A percentile compares a stretch with the other conserved stretches of the same genome.
Evolutionary conservation across 2,329 filamentous ascomycete species (phyloP).

Genomic region (Chaetomium globosum): DNA sequence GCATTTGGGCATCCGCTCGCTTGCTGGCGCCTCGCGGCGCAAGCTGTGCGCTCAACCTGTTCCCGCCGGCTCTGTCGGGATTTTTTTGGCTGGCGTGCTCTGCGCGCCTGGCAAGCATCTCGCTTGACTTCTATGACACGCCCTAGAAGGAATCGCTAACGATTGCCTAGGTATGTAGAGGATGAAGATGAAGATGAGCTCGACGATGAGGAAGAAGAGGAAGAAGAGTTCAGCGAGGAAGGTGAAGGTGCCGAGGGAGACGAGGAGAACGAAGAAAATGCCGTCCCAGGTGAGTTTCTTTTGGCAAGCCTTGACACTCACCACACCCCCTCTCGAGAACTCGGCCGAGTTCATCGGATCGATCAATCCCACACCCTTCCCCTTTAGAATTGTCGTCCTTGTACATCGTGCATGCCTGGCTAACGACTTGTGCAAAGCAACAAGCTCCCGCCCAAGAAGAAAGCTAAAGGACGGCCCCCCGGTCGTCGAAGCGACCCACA

Average conservation of each 20-base stretch:
- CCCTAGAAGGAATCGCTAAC: slow-evolving; percentile 17
- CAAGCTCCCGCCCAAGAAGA: slow-evolving; percentile 55
- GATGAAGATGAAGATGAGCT: slow-evolving; percentile 38
- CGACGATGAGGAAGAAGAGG: slow-evolving; percentile 42
- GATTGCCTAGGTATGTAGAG: slow-evolving; percentile 37
- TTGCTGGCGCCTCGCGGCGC: slow-evolving; percentile 30
- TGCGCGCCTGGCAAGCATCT: background rate
- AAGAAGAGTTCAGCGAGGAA: slow-evolving; percentile 34
- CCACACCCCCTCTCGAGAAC: background rate
- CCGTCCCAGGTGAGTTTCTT: slow-evolving; percentile 43
- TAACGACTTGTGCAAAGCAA: slow-evolving; percentile 38
- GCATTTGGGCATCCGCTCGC: background rate
- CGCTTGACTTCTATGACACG: background rate
- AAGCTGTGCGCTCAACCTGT: slow-evolving; percentile 15
- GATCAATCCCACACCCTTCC: background rate
- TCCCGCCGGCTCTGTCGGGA: background rate
- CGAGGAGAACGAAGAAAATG: slow-evolving; percentile 46
- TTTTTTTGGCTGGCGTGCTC: background rate
- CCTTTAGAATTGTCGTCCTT: background rate
- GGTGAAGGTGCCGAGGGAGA: slow-evolving; percentile 39
- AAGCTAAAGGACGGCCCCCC: slow-evolving; percentile 54
- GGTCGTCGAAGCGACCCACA: slow-evolving; percentile 40
- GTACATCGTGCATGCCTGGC: background rate
- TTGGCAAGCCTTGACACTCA: background rate
- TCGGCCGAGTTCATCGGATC: background rate